A percentile compares a stretch with the other conserved stretches of the same genome.
These are phyloP conservation scores for Yamadazyma atmosphaerica DNA, from an alignment of 1,139 yeast genomes.

Conservation along the genomic window DNA sequence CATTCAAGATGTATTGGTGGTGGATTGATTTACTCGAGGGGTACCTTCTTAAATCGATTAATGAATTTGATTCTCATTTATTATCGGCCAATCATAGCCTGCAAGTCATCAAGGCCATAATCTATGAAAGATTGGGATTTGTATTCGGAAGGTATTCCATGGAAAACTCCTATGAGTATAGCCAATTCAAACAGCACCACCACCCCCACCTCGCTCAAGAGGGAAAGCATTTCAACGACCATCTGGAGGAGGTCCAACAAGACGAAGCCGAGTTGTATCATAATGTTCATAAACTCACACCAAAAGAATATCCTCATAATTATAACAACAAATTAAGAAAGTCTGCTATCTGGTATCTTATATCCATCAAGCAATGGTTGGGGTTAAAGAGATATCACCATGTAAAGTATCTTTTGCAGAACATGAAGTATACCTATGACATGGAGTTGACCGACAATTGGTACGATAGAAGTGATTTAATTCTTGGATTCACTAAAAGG, in stretches of 20 bases:
- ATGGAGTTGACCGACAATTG: conserved; percentile 25
- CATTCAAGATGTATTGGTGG: conserved; percentile 46
- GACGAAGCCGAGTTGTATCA: conserved; percentile 8
- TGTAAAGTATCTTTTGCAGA: conserved; percentile 23
- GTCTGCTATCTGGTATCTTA: conserved; percentile 74
- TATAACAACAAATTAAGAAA: conserved; percentile 54
- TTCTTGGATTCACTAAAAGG: conserved; percentile 33
- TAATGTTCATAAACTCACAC: conserved; percentile 12
- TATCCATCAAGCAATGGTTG: conserved; percentile 79
- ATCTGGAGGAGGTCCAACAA: conserved; percentile 6
- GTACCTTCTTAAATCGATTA: conserved; percentile 41
- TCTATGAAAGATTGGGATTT: conserved; percentile 44
- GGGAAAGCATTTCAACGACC: conserved; percentile 8
- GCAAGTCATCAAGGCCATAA: conserved; percentile 44
- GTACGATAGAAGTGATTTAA: conserved; percentile 36
- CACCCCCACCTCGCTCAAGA: neutral
- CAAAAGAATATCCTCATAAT: conserved; percentile 18
- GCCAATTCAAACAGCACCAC: conserved; percentile 12
- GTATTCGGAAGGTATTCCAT: conserved; percentile 29
- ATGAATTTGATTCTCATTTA: conserved; percentile 40
- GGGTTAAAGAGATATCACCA: conserved; percentile 28
- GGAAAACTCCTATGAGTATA: conserved; percentile 5
- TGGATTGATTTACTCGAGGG: conserved; percentile 50
- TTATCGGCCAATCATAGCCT: conserved; percentile 29
- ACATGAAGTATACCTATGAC: conserved; percentile 25